These are phyloP conservation scores for Daldinia caldariorum DNA, from an alignment of 495 filamentous ascomycete genomes.

Conservation along the genomic window DNA sequence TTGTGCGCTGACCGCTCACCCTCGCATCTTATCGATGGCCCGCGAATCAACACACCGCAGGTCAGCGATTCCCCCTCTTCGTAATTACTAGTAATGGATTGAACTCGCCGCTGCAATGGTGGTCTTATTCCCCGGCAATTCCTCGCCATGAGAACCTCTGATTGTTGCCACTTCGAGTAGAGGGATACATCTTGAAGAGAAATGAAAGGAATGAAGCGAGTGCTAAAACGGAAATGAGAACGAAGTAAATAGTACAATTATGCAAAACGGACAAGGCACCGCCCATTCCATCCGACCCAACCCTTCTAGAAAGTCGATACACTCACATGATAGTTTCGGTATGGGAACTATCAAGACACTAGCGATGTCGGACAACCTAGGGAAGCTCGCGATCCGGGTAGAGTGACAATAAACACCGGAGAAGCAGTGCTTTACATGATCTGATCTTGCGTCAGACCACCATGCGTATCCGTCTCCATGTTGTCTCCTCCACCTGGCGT, in stretches of 20 bases:
- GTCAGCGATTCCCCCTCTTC: constrained; percentile 11
- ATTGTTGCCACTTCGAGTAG: constrained; percentile 24
- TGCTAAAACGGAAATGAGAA: constrained; percentile 15
- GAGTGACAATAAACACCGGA: not conserved
- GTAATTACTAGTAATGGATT: constrained; percentile 23
- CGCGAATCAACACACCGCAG: constrained; percentile 15
- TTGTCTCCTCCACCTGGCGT: constrained; percentile 71
- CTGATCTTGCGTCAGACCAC: constrained; percentile 89
- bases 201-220: constrained; percentile 21
- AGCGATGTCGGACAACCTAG: constrained; percentile 1
- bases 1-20: constrained; percentile 18
- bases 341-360: constrained; percentile 12
- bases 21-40: constrained; percentile 16
- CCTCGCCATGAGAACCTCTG: constrained; percentile 19
- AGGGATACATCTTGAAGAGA: constrained; percentile 23
- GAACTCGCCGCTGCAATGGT: constrained; percentile 27
- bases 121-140: constrained; percentile 28
- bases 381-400: not conserved
- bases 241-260: constrained; percentile 38
- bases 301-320: constrained; percentile 13
- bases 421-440: constrained; percentile 74
- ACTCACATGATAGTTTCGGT: constrained; percentile 14
- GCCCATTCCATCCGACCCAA: constrained; percentile 31
- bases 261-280: constrained; percentile 31
- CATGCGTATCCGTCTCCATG: constrained; percentile 86